Evolutionary conservation across 2,329 filamentous ascomycete species (phyloP), one percentile per base, ranked within the genome.

Genomic region (Trichoderma pleuroti): DNA sequence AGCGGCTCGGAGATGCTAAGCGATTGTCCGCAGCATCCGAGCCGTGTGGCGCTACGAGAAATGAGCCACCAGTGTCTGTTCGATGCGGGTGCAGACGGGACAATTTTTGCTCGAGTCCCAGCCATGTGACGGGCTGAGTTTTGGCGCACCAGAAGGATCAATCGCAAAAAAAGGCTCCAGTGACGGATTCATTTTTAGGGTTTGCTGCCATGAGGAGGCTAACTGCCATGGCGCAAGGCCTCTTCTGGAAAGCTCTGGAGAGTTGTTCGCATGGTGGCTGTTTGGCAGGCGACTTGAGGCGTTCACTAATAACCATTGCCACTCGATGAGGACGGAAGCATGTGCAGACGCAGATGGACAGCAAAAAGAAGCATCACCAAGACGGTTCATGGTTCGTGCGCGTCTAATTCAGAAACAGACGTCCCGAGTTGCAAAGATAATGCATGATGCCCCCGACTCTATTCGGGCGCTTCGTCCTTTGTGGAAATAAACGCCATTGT

Each of bases 11-110:
- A 60, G 66, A 61, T 60, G 56, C 54, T 34, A 34, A 28, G 30
- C 12, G 56, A n/a, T 61, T 60, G 66, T 52, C 66, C 66, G 66
- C 30, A 21, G 39, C 56, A 60, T 68, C 66, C 66, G 66, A 68
- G 56, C 64, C 56, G 39, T 46, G 39, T 36, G 28, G 42, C 46
- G 34, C 26, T 21, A 42, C 46, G 46, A 52, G n/a, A 9, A 24
- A 52, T 34, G 10, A 34, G 30, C 28, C 18, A 5, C 12, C 12
- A 26, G 24, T 18, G 36, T 42, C 36, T 42, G 39, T 42, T 42
- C 26, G 11, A 14, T 24, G 42, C 66, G 66, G 66, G 66, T 52
- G 57, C 26, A 36, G 66, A 68, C 66, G 66, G 66, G 56, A 60
- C 39, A 34, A 21, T 49, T 60, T 34, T 60, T 36, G 36, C 49